phyloP scores from a whole-genome alignment of 2,329 filamentous ascomycete genomes.

The Ceratocystis alfenasii region DNA sequence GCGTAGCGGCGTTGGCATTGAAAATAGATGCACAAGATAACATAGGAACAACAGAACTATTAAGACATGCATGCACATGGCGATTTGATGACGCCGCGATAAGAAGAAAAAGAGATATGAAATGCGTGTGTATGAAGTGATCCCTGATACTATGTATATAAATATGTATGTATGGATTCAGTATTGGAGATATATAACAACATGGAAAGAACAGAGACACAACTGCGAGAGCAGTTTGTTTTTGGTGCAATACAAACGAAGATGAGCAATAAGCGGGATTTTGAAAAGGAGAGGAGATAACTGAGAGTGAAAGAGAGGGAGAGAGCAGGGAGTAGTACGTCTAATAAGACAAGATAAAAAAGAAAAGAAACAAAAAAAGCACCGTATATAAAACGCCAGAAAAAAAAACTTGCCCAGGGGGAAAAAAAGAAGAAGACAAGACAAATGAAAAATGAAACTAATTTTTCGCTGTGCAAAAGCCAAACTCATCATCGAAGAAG shows the following conservation, averaged over 20 bases:
- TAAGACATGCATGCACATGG: background rate
- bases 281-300: background rate
- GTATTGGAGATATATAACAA: background rate
- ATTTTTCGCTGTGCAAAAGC: background rate
- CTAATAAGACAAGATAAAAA: background rate
- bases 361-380: background rate
- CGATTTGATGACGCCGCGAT: background rate
- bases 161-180: background rate
- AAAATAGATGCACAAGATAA: background rate
- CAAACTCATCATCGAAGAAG: constrained; percentile 11
- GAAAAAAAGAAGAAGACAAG: background rate
- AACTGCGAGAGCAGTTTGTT: background rate
- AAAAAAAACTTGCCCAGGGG: background rate
- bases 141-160: background rate
- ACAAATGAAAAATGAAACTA: background rate
- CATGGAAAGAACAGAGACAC: background rate
- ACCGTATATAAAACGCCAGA: background rate
- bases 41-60: constrained; percentile 16
- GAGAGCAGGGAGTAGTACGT: background rate
- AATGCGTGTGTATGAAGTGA: background rate
- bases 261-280: background rate
- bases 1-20: background rate
- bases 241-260: background rate
- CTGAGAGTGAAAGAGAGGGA: background rate
- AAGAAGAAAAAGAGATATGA: background rate